Evolutionary conservation across 352 stramenopile genomes (phyloP), one percentile per base, ranked within the genome.

Genomic region (Phytophthora melonis): DNA sequence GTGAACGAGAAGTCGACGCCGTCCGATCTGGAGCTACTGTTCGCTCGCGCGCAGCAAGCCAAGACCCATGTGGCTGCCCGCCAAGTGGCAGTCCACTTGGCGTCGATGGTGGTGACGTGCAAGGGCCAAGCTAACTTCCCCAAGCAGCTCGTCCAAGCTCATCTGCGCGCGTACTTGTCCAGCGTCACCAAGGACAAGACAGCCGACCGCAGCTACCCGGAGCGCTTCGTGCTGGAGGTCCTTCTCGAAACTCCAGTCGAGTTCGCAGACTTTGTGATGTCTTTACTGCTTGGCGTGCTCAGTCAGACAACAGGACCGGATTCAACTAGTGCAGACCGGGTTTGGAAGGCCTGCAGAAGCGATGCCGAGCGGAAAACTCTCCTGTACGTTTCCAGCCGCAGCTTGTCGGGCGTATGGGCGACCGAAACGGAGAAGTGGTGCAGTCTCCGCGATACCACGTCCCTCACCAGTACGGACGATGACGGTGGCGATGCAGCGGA

Each of bases 31-130:
- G 82, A 90, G 56, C 32, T 83, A 23, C 47, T 80, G 49, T 34
- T 78, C 32, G 14, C 56, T 18, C 72, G 65, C 56, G 75, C 75
- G 21, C 60, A 77, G 41, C 68, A 72, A 66, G 61, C 60, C 8
- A 61, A 67, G 18, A 57, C 13, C 0, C 21, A 9, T 2, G 75
- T 78, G 14, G 32, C 63, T 58, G 62, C 83, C 6, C 72, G 68
- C 34, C 61, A 81, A 61, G 67, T 94, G 34, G 84, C 83, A 2
- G 27, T 89, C 10, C 79, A 86, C 19, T 66, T 95, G 41, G 81
- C 84, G 59, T 94, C 89, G 21, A 84, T 94, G 72, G 68, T 86
- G 61, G 80, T 91, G 58, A 87, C 87, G 60, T 83, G 84, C 67
- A 80, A 78, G 36, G 74, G 80, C 2, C 63, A 79, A 54, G 45